phyloP scores from a whole-genome alignment of 148 eudicot species.

The Persicaria tinctoria region DNA sequence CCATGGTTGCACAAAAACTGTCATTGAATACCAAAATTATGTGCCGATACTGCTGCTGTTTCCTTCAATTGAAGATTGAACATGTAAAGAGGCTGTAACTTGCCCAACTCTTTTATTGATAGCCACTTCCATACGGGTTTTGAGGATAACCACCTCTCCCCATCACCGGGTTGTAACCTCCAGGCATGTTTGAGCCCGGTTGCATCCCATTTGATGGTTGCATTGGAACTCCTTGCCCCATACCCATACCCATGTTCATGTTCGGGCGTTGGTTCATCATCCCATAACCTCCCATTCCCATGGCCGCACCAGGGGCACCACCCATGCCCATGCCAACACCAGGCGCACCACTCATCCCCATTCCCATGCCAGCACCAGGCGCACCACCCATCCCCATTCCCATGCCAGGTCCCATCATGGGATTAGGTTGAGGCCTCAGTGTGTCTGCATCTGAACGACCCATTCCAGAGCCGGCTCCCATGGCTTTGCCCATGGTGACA shows the following conservation, averaged over 20 bases:
- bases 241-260: slow-evolving; percentile 29
- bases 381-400: slow-evolving; percentile 20
- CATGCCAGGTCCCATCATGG: slow-evolving; percentile 54
- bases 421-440: slow-evolving; percentile 47
- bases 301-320: slow-evolving; percentile 24
- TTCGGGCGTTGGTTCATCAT: slow-evolving; percentile 6
- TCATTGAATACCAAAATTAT: not conserved
- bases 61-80: not conserved
- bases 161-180: slow-evolving; percentile 69
- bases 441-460: slow-evolving; percentile 77
- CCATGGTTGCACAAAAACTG: not conserved
- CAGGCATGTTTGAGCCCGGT: slow-evolving; percentile 36
- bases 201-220: slow-evolving; percentile 40
- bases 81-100: not conserved
- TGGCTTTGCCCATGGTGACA: slow-evolving; percentile 88
- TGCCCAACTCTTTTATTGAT: slow-evolving; percentile 26
- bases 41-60: not conserved
- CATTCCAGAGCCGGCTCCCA: slow-evolving; percentile 92
- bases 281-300: slow-evolving; percentile 18
- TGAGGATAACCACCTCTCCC: slow-evolving; percentile 73
- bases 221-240: slow-evolving; percentile 43
- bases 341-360: slow-evolving; percentile 24
- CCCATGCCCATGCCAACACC: slow-evolving; percentile 25
- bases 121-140: slow-evolving; percentile 73
- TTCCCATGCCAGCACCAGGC: slow-evolving; percentile 30